These are phyloP conservation scores for Tuctoria greenei DNA, from an alignment of 176 grass and related monocot genomes.

Conservation along the genomic window DNA sequence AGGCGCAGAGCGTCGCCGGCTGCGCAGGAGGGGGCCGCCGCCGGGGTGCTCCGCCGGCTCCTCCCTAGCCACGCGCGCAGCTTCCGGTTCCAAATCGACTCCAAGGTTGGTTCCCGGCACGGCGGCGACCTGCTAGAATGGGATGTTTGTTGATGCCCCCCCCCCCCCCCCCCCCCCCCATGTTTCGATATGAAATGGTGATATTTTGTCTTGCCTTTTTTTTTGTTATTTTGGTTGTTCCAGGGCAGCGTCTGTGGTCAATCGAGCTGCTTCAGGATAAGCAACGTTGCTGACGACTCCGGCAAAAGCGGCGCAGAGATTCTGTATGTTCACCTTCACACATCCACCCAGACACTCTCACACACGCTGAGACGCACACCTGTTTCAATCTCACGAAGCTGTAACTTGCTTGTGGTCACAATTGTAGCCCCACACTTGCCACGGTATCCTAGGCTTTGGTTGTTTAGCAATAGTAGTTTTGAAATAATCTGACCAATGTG, in stretches of 20 bases:
- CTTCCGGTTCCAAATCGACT: slow-evolving; percentile 79
- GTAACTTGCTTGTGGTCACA: neutral
- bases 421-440: neutral
- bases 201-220: neutral
- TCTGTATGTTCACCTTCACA: slow-evolving; percentile 52
- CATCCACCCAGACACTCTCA: neutral
- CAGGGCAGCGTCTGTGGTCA: slow-evolving; percentile 64
- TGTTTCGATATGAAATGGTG: neutral
- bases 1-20: slow-evolving; percentile 48
- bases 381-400: neutral
- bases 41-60: slow-evolving; percentile 54
- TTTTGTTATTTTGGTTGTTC: neutral
- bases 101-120: slow-evolving; percentile 48
- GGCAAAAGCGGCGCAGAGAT: slow-evolving; percentile 57
- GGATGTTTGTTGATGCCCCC: neutral
- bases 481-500: neutral
- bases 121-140: neutral
- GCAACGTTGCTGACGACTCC: slow-evolving; percentile 41
- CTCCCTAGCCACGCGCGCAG: slow-evolving; percentile 63
- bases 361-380: neutral
- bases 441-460: neutral
- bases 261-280: slow-evolving; percentile 78
- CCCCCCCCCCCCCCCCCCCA: no score
- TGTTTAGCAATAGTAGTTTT: neutral
- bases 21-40: slow-evolving; percentile 56